phyloP scores from a whole-genome alignment of 2,329 filamentous ascomycete species.

The Penicillium brasilianum region DNA sequence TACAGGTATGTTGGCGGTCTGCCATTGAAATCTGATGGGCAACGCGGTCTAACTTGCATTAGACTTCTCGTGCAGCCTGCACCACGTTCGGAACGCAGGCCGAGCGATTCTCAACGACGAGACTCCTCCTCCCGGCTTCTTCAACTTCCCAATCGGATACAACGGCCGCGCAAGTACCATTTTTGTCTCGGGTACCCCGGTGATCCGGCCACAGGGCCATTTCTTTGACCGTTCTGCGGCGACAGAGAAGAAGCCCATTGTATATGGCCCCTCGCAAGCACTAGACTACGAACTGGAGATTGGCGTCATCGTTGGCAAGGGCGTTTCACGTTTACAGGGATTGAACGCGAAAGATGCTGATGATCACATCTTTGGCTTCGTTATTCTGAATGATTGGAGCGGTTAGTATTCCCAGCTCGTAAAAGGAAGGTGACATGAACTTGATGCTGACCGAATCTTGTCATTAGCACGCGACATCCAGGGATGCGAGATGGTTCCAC shows the following conservation, averaged over 20 bases:
- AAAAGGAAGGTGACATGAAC: background rate
- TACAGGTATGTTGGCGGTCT: conserved; percentile 54
- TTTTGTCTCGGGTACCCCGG: conserved; percentile 54
- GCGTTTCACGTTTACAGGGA: conserved; percentile 42
- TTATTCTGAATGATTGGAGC: conserved; percentile 67
- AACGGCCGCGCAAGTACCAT: conserved; percentile 61
- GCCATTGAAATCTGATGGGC: background rate
- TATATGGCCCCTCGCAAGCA: conserved; percentile 29
- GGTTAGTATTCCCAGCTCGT: conserved; percentile 18
- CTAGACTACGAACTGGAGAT: conserved; percentile 53
- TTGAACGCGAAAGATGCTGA: conserved; percentile 56
- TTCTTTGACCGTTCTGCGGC: conserved; percentile 27
- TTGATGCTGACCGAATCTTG: background rate
- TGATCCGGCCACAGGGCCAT: conserved; percentile 54
- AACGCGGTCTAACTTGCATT: conserved; percentile 6
- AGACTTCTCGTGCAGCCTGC: conserved; percentile 46
- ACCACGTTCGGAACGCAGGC: conserved; percentile 36
- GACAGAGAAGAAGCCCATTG: conserved; percentile 27
- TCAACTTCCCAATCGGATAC: conserved; percentile 59
- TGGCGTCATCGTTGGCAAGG: conserved; percentile 53
- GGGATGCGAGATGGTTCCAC: conserved; percentile 63
- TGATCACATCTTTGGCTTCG: conserved; percentile 66
- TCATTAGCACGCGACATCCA: conserved; percentile 59
- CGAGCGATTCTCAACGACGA: conserved; percentile 33
- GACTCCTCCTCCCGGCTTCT: conserved; percentile 44